Evolutionary conservation across 768 basidiomycete genomes (phyloP), one percentile per base, ranked within the genome.

Genomic region (Auricularia heimuer): DNA sequence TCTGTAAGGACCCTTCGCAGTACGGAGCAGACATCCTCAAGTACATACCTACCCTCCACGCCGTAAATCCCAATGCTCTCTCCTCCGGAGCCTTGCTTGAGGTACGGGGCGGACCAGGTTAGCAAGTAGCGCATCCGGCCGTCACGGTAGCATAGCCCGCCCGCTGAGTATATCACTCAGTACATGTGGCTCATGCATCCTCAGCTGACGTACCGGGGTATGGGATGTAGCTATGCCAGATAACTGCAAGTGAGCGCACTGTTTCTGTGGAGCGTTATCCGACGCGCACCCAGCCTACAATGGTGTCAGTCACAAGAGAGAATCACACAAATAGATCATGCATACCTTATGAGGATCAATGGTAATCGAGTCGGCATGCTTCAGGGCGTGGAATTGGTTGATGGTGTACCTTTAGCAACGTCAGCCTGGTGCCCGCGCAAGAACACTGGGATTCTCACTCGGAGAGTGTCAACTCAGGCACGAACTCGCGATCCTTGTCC

Each of bases 11-110:
- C 4, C 8, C 21, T 10, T 51, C 11, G 18, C 6, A 51, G 6
- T 18, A 18, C 7, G 10, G 21, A 51, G 14, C 11, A 51, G 6
- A 51, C 10, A 51, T 45, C 18, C 3, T 33, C 35, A 3, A 16
- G n/a, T 24, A 65, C 74, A 47, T 47, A 80, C 81, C 80, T 81
- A 64, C 81, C 81, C 68, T 81, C 80, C 34, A 82, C 70, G 3
- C 81, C 81, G 66, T 80, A 81, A 0, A 77, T 68, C 0, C 81
- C 81, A 29, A 82, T 79, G 61, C 70, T 77, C 63, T 74, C 75
- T 0, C 61, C 73, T 18, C 64, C 67, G 54, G 69, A 70, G n/a
- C 67, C 68, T 34, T 70, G 74, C 67, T 73, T 74, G 67, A 74
- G 68, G 63, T 71, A 75, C 33, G 72, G 77, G 58, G 65, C 70